phyloP scores from a whole-genome alignment of 2,329 filamentous ascomycete species.

The Gaeumannomyces tritici region DNA sequence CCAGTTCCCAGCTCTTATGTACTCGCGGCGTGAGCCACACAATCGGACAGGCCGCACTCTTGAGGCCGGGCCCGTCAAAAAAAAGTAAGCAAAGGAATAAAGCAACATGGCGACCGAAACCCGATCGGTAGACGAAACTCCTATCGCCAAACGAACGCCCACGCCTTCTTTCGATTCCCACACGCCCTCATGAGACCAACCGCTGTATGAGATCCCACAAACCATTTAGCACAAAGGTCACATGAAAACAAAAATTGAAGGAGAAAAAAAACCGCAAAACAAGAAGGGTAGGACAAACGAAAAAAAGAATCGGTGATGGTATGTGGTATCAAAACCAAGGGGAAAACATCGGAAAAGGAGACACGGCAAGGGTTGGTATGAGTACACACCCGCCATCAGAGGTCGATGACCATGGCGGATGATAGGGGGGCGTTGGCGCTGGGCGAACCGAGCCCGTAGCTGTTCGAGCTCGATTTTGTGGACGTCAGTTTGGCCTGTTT shows the following conservation, averaged over 20 bases:
- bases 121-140: background rate
- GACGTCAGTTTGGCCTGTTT: constrained; percentile 26
- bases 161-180: background rate
- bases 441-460: constrained; percentile 1
- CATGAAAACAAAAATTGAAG: background rate
- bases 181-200: background rate
- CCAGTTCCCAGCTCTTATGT: background rate
- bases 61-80: background rate
- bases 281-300: background rate
- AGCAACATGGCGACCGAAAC: background rate
- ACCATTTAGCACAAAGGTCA: background rate
- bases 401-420: constrained; percentile 9
- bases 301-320: background rate
- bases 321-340: background rate
- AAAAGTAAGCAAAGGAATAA: background rate
- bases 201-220: background rate
- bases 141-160: background rate
- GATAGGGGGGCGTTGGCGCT: constrained; percentile 6
- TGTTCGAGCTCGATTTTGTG: constrained; percentile 18
- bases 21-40: background rate
- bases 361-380: background rate
- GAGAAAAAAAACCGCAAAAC: background rate
- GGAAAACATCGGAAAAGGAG: background rate
- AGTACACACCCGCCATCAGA: background rate
- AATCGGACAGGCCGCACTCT: background rate